Evolutionary conservation across 139 green algal species (phyloP), one percentile per base, ranked within the genome.

Genomic region (Marvania coccoides): DNA sequence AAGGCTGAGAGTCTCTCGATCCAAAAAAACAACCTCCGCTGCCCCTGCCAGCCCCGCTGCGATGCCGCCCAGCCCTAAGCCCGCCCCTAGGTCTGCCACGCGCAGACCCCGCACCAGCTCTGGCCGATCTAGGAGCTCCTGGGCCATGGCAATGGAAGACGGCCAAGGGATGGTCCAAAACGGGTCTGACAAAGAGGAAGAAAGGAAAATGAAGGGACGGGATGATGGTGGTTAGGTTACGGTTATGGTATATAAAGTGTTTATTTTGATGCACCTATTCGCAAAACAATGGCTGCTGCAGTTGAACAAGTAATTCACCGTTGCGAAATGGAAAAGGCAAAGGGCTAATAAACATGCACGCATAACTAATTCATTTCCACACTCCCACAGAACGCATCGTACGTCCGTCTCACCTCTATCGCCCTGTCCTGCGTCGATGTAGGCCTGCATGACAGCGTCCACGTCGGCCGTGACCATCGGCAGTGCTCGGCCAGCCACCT

Each of bases 91-190:
- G 55, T 92, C 85, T 48, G 67, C 78, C 36, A 95, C 85, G 2
- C 51, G 45, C 48, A 75, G 74, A 36, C 76, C 75, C 3, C 12
- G 24, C 35, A 91, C 82, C 31, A 91, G 65, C 37, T 83, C 31
- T 0, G 83, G 83, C 9, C 69, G 72, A 23, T 47, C 19, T 56
- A 92, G 58, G 23, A 93, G 65, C 53, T 79, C 37, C 31, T 82
- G 53, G 0, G 86, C 81, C 24, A 95, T 72, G 13, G 83, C 81
- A 6, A 94, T 59, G 3, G 89, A 86, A 0, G 83, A 90, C 7
- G 89, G 87, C 90, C 90, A 96, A 7, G 74, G 75, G 13, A 80
- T 73, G 13, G 65, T 69, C 87, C 87, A 92, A 74, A 89, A 92
- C 5, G 84, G 78, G 73, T 92, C 26, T 65, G 45, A 23, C 7